Evolutionary conservation across 257 asterid species (phyloP), one percentile per base, ranked within the genome.

Genomic region (Solanum okadae): DNA sequence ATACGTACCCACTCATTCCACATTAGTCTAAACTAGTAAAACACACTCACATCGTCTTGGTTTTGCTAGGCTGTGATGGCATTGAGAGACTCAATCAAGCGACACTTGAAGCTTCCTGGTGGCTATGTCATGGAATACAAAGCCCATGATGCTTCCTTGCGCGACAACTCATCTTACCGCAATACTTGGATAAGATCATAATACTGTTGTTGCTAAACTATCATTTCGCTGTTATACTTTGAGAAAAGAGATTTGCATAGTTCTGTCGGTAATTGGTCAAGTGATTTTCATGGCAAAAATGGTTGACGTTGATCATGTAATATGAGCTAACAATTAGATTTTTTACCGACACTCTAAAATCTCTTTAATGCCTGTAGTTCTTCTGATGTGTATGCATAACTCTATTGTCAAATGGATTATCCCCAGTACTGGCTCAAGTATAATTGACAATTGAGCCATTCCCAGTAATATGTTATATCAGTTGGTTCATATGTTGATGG

Each of bases 121-220:
- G 89, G 95, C 94, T 97, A 97, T 83, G 97, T 96, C 42, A 96
- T 96, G 99, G 99, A 97, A 72, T 97, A 97, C 94, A 96, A 95
- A 90, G 94, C 99, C 42, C 99, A 97, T 44, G 99, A 97, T 87
- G 98, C 99, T 65, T 97, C 99, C 52, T 88, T 97, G 65, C 94
- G 94, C 35, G 99, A 97, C 94, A 94, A 97, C 94, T 97, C 99
- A 46, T 97, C 99, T 4, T 96, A 96, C 83, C 95, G 99, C 11
- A 97, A 97, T 96, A 94, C 99, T n/a, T 94, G 99, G 98, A 88
- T 94, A 92, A 94, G 99, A 90, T 98, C 98, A 75, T 95, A 93
- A 91, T 5, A 27, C 76, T 27, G 78, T 35, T 73, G 59, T 70
- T 44, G 33, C 88, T 31, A 34, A 35, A 71, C 46, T 34, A 13